These are phyloP conservation scores for Clavispora asparagi DNA, from an alignment of 805 yeast species.

Conservation along the genomic window DNA sequence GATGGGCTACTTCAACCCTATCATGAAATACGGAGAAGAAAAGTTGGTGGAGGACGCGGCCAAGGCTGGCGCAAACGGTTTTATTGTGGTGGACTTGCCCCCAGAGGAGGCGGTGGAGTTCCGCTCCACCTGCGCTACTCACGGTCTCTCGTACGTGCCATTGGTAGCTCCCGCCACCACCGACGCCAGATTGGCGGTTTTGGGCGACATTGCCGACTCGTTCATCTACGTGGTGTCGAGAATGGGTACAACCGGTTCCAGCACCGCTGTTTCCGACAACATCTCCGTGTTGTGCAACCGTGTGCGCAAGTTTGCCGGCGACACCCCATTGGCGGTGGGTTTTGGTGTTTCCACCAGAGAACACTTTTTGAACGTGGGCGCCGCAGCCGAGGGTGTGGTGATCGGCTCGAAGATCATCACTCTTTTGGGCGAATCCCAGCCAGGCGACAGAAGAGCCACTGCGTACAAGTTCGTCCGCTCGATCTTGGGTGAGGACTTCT, in stretches of 20 bases:
- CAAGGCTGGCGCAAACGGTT: constrained; percentile 91
- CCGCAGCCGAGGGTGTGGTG: constrained; percentile 89
- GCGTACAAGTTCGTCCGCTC: constrained; percentile 65
- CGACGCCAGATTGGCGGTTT: constrained; percentile 73
- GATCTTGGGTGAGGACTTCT: constrained; percentile 56
- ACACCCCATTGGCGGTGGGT: constrained; percentile 80
- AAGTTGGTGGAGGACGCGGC: constrained; percentile 73
- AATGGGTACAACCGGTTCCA: constrained; percentile 97
- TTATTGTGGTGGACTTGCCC: constrained; percentile 90
- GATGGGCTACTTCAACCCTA: constrained; percentile 98
- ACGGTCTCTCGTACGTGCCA: constrained; percentile 82
- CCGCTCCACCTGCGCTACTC: constrained; percentile 62
- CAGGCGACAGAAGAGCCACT: constrained; percentile 54
- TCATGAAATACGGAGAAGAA: constrained; percentile 84
- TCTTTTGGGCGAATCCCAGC: constrained; percentile 57
- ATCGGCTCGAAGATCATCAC: constrained; percentile 85
- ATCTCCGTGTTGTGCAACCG: constrained; percentile 65
- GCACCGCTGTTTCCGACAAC: constrained; percentile 55
- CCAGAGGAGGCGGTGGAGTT: constrained; percentile 95
- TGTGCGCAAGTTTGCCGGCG: constrained; percentile 70
- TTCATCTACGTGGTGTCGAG: constrained; percentile 94
- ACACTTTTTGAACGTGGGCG: constrained; percentile 76
- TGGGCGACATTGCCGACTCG: constrained; percentile 87
- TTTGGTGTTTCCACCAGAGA: constrained; percentile 95
- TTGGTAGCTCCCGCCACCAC: constrained; percentile 96